Percentiles rank a stretch among this genome's conserved stretches.
phyloP scores from a whole-genome alignment of 1,284 basidiomycete genomes.

The Pterulicium gracile region DNA sequence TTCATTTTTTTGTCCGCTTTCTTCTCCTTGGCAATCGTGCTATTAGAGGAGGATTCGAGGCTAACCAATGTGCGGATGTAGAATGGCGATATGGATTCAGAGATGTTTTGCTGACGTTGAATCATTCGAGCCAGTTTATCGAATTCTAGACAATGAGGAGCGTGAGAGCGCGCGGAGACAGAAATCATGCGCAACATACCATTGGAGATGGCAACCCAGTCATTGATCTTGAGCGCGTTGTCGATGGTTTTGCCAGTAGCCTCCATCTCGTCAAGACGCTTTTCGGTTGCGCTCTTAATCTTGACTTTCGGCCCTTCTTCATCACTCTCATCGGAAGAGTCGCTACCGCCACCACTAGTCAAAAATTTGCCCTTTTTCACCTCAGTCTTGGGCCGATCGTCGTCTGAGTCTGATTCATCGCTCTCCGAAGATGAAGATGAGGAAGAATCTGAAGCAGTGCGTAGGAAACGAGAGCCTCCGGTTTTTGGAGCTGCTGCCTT shows the following conservation, averaged over 20 bases:
- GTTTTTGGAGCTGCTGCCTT: conserved; percentile 35
- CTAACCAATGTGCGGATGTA: conserved; percentile 73
- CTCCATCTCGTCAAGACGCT: conserved; percentile 84
- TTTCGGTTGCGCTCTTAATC: conserved; percentile 72
- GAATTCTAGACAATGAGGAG: conserved; percentile 56
- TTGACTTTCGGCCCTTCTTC: conserved; percentile 65
- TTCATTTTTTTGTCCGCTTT: conserved; percentile 89
- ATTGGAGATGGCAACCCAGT: conserved; percentile 90
- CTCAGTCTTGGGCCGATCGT: not conserved
- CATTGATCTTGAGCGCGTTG: conserved; percentile 92
- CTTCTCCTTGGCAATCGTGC: conserved; percentile 78
- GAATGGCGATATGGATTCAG: conserved; percentile 82
- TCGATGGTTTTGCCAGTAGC: conserved; percentile 84
- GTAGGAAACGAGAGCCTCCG: conserved; percentile 69
- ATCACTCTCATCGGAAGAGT: conserved; percentile 54
- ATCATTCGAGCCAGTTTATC: conserved; percentile 92
- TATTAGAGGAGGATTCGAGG: conserved; percentile 72
- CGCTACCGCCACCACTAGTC: conserved; percentile 31
- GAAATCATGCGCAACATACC: conserved; percentile 35
- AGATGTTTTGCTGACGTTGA: conserved; percentile 78
- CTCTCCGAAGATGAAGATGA: conserved; percentile 30
- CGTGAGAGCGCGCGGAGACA: conserved; percentile 8
- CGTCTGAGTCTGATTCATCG: conserved; percentile 16
- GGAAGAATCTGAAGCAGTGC: conserved; percentile 37
- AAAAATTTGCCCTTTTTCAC: not conserved